Conservation (phyloP, 192 early-diverging fungal genomes). For the Rhizoclosmatium sp. region DNA sequence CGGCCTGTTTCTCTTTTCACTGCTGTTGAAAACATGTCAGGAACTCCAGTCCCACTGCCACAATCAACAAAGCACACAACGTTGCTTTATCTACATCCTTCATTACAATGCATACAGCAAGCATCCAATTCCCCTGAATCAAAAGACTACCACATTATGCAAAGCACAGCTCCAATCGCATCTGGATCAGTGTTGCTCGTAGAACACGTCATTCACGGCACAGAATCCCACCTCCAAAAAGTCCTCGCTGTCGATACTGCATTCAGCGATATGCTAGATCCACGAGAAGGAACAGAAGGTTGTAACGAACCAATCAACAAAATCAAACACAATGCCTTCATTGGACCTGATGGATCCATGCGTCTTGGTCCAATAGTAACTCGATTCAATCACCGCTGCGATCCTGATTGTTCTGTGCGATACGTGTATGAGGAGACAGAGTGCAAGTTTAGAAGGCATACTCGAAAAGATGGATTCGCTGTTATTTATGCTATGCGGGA, state of each 20-base stretch:
- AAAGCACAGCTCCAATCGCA: background rate
- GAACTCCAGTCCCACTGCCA: background rate
- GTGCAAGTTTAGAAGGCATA: background rate
- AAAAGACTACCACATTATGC: constrained; percentile 8
- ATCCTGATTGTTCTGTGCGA: constrained; percentile 16
- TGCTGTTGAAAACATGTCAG: background rate
- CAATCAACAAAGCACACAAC: constrained; percentile 7
- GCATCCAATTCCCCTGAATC: background rate
- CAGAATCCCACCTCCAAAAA: background rate
- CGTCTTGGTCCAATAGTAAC: constrained; percentile 28
- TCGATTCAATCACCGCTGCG: constrained; percentile 34
- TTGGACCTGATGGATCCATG: constrained; percentile 18
- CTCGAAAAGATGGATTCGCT: constrained; percentile 28
- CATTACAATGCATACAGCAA: background rate
- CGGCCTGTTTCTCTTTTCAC: background rate
- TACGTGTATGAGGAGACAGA: constrained; percentile 19
- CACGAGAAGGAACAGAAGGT: background rate
- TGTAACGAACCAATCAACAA: background rate
- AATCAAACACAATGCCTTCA: constrained; percentile 25
- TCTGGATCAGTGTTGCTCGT: constrained; percentile 22
- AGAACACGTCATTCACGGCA: constrained; percentile 27
- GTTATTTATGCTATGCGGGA: constrained; percentile 18
- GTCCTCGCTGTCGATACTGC: constrained; percentile 2
- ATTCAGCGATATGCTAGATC: constrained; percentile 3
- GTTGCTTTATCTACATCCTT: background rate